Conservation (phyloP, 2,329 filamentous ascomycete genomes). For the Colletotrichum sp. region DNA sequence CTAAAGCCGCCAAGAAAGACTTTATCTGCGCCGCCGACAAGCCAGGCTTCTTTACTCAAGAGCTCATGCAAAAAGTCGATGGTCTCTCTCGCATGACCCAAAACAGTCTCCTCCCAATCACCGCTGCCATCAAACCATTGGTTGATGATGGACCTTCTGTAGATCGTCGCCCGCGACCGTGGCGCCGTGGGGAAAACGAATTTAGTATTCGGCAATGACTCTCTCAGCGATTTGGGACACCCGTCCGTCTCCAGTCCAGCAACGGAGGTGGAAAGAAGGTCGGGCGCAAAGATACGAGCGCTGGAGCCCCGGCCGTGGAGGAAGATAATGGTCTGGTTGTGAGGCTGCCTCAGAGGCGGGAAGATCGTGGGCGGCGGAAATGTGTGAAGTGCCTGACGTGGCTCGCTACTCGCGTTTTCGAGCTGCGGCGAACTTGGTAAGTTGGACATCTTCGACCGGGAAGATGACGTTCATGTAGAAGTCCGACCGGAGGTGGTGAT, state of each 20-base stretch:
- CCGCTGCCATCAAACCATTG: slow-evolving; percentile 41
- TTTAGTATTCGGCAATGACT: slow-evolving; percentile 44
- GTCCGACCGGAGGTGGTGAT: not conserved
- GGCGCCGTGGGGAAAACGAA: slow-evolving; percentile 57
- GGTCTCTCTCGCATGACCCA: slow-evolving; percentile 39
- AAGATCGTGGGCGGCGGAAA: slow-evolving; percentile 26
- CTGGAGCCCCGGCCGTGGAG: slow-evolving; percentile 54
- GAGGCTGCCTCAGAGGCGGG: slow-evolving; percentile 29
- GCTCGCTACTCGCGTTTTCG: not conserved
- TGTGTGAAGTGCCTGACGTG: slow-evolving; percentile 19
- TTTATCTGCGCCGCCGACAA: slow-evolving; percentile 38
- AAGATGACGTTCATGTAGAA: not conserved
- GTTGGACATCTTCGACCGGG: not conserved
- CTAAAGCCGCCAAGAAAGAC: slow-evolving; percentile 56
- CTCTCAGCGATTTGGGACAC: slow-evolving; percentile 26
- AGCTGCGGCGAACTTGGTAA: not conserved
- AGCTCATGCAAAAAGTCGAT: slow-evolving; percentile 41
- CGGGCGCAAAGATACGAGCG: slow-evolving; percentile 41
- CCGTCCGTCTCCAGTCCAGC: not conserved
- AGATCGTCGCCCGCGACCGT: slow-evolving; percentile 32
- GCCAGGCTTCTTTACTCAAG: slow-evolving; percentile 36
- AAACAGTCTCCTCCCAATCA: slow-evolving; percentile 34
- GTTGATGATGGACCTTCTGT: slow-evolving; percentile 33
- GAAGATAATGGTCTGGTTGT: slow-evolving; percentile 50
- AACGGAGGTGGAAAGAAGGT: slow-evolving; percentile 37